A percentile compares a stretch with the other conserved stretches of the same genome.
These are phyloP conservation scores for Xylariaceae sp. DNA, from an alignment of 2,329 filamentous ascomycete genomes.

Conservation along the genomic window DNA sequence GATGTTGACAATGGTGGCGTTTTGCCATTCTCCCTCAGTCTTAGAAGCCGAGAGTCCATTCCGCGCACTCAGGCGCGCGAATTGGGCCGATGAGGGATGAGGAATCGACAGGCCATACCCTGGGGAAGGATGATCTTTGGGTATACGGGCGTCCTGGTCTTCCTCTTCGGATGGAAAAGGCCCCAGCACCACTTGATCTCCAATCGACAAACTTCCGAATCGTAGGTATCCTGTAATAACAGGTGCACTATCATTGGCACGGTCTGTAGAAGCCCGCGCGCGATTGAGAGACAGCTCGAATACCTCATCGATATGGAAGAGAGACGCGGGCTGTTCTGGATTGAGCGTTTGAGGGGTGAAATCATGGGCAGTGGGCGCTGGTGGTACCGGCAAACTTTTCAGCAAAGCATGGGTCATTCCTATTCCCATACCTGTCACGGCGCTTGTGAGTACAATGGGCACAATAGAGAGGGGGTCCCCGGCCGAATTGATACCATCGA, in stretches of 20 bases:
- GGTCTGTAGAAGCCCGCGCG: slow-evolving; percentile 36
- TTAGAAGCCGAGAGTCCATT: slow-evolving; percentile 51
- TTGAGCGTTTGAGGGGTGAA: slow-evolving; percentile 55
- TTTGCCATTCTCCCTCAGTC: slow-evolving; percentile 70
- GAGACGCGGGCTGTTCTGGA: slow-evolving; percentile 57
- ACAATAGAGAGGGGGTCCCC: slow-evolving; percentile 54
- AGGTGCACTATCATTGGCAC: slow-evolving; percentile 32
- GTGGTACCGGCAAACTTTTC: slow-evolving; percentile 68
- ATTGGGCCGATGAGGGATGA: slow-evolving; percentile 53
- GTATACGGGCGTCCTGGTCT: slow-evolving; percentile 38
- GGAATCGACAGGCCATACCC: slow-evolving; percentile 51
- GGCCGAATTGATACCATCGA: slow-evolving; percentile 48
- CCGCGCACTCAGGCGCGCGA: slow-evolving; percentile 51
- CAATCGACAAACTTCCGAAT: slow-evolving; percentile 74
- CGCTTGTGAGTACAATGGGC: slow-evolving; percentile 84
- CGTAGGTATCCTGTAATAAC: slow-evolving; percentile 83
- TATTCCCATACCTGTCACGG: slow-evolving; percentile 80
- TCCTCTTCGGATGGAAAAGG: slow-evolving; percentile 66
- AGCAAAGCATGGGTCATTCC: slow-evolving; percentile 79
- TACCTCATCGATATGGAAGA: slow-evolving; percentile 91
- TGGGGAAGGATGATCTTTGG: slow-evolving; percentile 47
- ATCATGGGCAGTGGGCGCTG: slow-evolving; percentile 50
- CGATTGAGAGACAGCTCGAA: slow-evolving; percentile 72
- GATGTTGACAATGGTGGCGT: slow-evolving; percentile 78
- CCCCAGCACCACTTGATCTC: slow-evolving; percentile 74